Base-by-base conservation (phyloP, 1,284 basidiomycete species). In the Phenoliferia sp. region DNA sequence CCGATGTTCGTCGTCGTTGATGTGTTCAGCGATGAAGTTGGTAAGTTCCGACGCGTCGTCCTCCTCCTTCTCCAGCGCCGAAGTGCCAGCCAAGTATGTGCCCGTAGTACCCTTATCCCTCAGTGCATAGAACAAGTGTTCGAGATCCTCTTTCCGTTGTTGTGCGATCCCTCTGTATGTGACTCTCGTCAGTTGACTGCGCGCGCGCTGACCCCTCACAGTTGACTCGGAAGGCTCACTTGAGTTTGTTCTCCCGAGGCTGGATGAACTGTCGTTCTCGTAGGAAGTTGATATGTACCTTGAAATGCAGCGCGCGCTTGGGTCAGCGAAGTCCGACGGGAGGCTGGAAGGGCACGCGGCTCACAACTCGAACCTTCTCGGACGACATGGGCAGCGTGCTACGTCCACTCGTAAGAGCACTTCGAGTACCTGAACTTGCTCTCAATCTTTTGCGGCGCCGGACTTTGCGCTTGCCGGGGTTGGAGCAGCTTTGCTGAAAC, bases 81-180 rank as follows among this genome's bases (percentile, higher is more conserved):
- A 57, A 10, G 59, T 39, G 1, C 74, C 74, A 5, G 74, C 66
- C 31, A 70, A 69, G 29, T 72, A 73, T 32, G 59, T 62, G 33
- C 31, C 50, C 3, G 66, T 35, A 0, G 52, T 44, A 10, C 35
- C 32, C 65, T 70, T 73, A 52, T 72, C 74, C 32, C 67, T 67
- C 9, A 74, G 32, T 2, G 72, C 71, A 28, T 72, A 64, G 61
- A 66, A 74, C 19, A 74, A 61, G 22, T 70, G 9, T 1, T 2
- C 34, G 32, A 59, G 57, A 2, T 59, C 34, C 4, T 35, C 19
- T 3, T 35, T 26, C n/a, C 57, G 57, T 19, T 22, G 26, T 5
- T 15, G 16, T 0, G 34, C 34, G 57, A 59, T 59, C 22, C 31
- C 29, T 33, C 55, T 57, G 55, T 32, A 19, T 28, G 50, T 54